Base-by-base conservation (phyloP, 2,329 filamentous ascomycete species). In the Cladosporium sp. region DNA sequence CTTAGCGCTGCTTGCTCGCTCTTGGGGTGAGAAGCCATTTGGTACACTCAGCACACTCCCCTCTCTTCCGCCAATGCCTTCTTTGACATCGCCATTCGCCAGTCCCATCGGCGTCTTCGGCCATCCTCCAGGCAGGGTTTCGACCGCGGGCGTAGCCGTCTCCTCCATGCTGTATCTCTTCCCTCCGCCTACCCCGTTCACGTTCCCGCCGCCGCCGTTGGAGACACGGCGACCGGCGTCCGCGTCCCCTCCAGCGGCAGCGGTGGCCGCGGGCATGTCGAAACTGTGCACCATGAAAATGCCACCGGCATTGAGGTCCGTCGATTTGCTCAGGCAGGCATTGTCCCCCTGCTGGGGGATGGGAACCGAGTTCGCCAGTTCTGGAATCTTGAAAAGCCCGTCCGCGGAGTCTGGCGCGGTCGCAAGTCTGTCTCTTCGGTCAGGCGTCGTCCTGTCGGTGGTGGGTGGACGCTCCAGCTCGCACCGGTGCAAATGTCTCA, bases 181-280 rank as follows among this genome's bases (percentile, higher is more conserved):
- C 32, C 48, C 48, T 43, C 48, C 48, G 31, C 38, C 31, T 16
- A 31, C 31, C 9, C 48, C 48, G 18, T 50, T 50, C 48, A 37
- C 48, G n/a, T 43, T 31, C 31, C 48, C 40, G 48, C 48, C 48
- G 48, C 48, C 48, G 48, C 48, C 38, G 32, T 50, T 35, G 34
- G 40, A 43, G 48, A 50, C 48, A 50, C 48, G 48, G 40, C 48
- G 48, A 40, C 48, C 48, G 33, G 38, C 49, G 37, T 55, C 54
- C 46, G 51, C 48, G 52, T 43, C 49, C 32, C 58, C 70, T 63
- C 62, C 67, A 59, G 74, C 67, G 64, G 75, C 74, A 64, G 72
- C 68, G 65, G 75, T 66, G 66, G 76, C 71, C 59, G 73, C 73
- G 67, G 77, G 75, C 77, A 80, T 80, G 58, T 74, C 73, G 65